Base-by-base conservation (phyloP, 2,329 filamentous ascomycete species). In the Verticillium longisporum region DNA sequence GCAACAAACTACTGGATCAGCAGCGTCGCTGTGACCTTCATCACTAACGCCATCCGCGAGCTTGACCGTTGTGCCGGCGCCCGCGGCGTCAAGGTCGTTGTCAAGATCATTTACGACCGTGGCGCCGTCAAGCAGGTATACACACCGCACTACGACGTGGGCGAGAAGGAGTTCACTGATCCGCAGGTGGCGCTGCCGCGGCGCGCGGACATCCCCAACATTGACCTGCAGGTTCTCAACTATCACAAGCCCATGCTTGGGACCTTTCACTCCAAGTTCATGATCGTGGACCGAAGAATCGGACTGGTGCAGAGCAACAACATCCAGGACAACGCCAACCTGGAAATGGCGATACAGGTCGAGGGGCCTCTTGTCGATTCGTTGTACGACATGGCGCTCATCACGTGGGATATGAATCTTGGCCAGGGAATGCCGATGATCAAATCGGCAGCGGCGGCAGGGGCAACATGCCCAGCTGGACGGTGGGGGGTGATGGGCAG, bases 321-420 rank as follows among this genome's bases (percentile, higher is more conserved):
- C 68, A 89, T 93, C 57, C 80, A 86, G 71, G 86, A 91, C 65
- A 93, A 92, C 59, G 88, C 90, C 66, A 94, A 94, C 65, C 63
- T 92, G 60, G 90, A 94, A 72, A 92, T 94, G 90, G 87, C 91
- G 83, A 80, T 84, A 2, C 89, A 91, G 60, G 70, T 92, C 0
- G 89, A 93, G 73, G 90, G 90, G 0, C 84, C 88, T 0, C 89
- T 93, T 61, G 89, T 93, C 0, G 88, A 92, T 67, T 85, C 85
- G 1, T 73, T 93, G 31, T 92, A 91, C 69, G 90, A 94, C 64
- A 87, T 87, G 64, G 88, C 88, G 0, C 71, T 92, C 45, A 80
- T 92, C 7, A 88, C 87, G 0, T 94, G 90, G 90, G 79, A 88
- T 64, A 86, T 86, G 62, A 73, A 75, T 1, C 69, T 91, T 0